A percentile compares a stretch with the other conserved stretches of the same genome.
Conservation (phyloP, 1,139 yeast genomes). For the Blastobotrys arbuscula region DNA sequence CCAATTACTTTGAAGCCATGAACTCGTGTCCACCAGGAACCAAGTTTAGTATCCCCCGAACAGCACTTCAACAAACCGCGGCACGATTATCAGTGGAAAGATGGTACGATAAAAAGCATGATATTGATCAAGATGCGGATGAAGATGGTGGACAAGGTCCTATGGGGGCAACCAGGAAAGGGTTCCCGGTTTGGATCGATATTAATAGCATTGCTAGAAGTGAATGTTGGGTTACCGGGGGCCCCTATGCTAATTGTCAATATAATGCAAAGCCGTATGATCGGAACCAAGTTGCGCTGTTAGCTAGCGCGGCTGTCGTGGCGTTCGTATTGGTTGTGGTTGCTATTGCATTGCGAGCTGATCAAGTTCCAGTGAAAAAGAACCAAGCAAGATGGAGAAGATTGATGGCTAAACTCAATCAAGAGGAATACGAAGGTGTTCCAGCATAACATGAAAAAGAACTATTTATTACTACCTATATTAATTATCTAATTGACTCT, state of each 20-base stretch:
- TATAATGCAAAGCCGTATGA: slow-evolving; percentile 50
- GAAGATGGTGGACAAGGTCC: slow-evolving; percentile 6
- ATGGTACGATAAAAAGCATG: slow-evolving; percentile 6
- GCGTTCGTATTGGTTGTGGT: slow-evolving; percentile 46
- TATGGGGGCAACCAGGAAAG: slow-evolving; percentile 1
- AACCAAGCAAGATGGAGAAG: slow-evolving; percentile 55
- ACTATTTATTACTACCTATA: not conserved
- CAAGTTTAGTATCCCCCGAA: slow-evolving; percentile 52
- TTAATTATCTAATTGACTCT: slow-evolving; percentile 22
- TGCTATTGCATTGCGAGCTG: slow-evolving; percentile 30
- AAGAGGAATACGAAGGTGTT: slow-evolving; percentile 56
- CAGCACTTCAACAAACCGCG: slow-evolving; percentile 43
- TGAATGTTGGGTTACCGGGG: slow-evolving; percentile 85
- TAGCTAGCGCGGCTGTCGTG: slow-evolving; percentile 62
- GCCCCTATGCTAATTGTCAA: slow-evolving; percentile 74
- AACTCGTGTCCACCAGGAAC: slow-evolving; percentile 48
- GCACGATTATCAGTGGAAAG: slow-evolving; percentile 28
- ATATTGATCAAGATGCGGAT: not conserved
- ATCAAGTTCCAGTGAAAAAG: slow-evolving; percentile 46
- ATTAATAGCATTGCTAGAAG: slow-evolving; percentile 68
- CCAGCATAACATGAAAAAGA: slow-evolving; percentile 41
- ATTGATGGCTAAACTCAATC: slow-evolving; percentile 40
- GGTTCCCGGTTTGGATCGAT: slow-evolving; percentile 63
- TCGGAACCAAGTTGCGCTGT: slow-evolving; percentile 54
- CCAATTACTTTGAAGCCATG: slow-evolving; percentile 50